These are phyloP conservation scores for Chloromonas sp. DNA, from an alignment of 163 green algal species.

Conservation along the genomic window DNA sequence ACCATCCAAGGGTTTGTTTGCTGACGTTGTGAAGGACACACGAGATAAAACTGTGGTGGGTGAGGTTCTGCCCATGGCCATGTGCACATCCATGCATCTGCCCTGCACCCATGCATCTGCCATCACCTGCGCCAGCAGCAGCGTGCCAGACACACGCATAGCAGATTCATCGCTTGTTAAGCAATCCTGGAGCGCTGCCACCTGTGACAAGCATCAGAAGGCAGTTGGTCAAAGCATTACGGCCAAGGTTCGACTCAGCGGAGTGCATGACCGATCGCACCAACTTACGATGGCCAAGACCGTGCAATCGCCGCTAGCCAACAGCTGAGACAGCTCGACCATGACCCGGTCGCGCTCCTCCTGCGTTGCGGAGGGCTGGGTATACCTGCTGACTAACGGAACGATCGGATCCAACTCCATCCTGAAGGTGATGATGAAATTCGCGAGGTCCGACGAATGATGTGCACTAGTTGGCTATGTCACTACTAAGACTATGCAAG, in stretches of 20 bases:
- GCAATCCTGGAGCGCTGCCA: constrained; percentile 5
- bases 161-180: constrained; percentile 7
- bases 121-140: constrained; percentile 6
- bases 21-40: too few species aligned
- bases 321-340: background rate
- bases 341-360: background rate
- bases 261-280: background rate
- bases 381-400: background rate
- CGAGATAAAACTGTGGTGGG: background rate
- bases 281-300: background rate
- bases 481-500: too few species aligned
- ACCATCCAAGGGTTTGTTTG: background rate
- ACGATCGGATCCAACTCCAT: background rate
- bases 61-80: background rate
- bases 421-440: too few species aligned
- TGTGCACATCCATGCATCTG: background rate
- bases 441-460: too few species aligned
- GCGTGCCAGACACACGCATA: background rate
- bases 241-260: background rate
- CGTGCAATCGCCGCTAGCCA: background rate
- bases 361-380: background rate
- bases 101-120: background rate
- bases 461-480: too few species aligned
- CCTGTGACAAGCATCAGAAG: background rate
- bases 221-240: background rate